Evolutionary conservation across 164 flowering plant species (phyloP).

Genomic region (Nymphaea colorata): DNA sequence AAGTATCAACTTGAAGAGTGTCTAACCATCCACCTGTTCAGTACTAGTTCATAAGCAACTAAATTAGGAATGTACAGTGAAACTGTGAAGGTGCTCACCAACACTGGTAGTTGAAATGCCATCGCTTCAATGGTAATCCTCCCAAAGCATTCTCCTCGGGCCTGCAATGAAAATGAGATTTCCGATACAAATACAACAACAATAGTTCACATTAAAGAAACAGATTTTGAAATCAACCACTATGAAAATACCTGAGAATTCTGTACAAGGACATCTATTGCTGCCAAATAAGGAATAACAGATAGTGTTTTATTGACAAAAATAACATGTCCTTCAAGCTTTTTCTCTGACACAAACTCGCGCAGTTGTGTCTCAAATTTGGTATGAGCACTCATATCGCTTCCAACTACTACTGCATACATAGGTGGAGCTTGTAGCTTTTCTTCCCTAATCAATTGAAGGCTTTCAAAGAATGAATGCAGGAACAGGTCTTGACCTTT

Average conservation of each 20-base stretch:
- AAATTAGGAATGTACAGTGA: neutral
- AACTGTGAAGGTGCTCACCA: slow-evolving; percentile 32
- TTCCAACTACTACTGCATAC: slow-evolving; percentile 89
- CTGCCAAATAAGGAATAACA: slow-evolving; percentile 89
- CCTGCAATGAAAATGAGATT: slow-evolving; percentile 27
- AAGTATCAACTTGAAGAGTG: too few species aligned
- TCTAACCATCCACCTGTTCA: too few species aligned
- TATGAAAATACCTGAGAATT: slow-evolving; percentile 68
- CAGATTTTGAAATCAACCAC: neutral
- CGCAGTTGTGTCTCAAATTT: slow-evolving; percentile 82
- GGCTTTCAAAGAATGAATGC: slow-evolving; percentile 60
- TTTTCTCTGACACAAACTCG: slow-evolving; percentile 50
- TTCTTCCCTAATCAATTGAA: slow-evolving; percentile 54
- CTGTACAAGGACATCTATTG: slow-evolving; percentile 93
- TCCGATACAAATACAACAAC: neutral
- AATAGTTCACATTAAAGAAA: neutral
- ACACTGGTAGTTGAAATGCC: slow-evolving; percentile 93
- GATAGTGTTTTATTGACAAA: slow-evolving; percentile 87
- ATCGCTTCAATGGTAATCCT: slow-evolving; percentile 99
- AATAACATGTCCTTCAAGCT: slow-evolving; percentile 65
- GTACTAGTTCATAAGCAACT: too few species aligned
- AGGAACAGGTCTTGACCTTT: slow-evolving; percentile 95
- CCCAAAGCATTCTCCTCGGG: slow-evolving; percentile 97
- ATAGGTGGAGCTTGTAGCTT: slow-evolving; percentile 67
- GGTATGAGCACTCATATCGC: slow-evolving; percentile 81